Evolutionary conservation across 1,284 basidiomycete species (phyloP).

Genomic region (Trametes versicolor): DNA sequence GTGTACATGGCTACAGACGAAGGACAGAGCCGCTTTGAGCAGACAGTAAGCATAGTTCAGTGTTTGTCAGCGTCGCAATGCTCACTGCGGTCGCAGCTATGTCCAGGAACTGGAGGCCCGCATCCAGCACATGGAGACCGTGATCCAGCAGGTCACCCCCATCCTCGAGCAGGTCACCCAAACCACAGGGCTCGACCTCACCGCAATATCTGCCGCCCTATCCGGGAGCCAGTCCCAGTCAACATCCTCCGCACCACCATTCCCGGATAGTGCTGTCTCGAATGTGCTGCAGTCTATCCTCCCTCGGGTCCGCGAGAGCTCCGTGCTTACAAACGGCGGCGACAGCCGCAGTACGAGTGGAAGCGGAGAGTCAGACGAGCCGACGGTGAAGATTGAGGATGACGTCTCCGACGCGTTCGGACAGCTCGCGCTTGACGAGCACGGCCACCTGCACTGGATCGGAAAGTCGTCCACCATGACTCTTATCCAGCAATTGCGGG

Average conservation of each 20-base stretch:
- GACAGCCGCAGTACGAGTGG: constrained; percentile 48
- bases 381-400: constrained; percentile 61
- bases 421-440: constrained; percentile 87
- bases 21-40: constrained; percentile 85
- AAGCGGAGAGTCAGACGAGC: constrained; percentile 31
- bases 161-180: constrained; percentile 75
- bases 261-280: constrained; percentile 8
- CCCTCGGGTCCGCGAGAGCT: constrained; percentile 39
- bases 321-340: constrained; percentile 43
- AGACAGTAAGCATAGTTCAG: constrained; percentile 80
- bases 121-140: constrained; percentile 83
- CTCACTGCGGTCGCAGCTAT: no score
- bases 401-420: constrained; percentile 85
- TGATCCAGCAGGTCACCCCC: constrained; percentile 81
- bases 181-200: constrained; percentile 49
- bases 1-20: constrained; percentile 88
- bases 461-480: constrained; percentile 92
- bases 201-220: constrained; percentile 42
- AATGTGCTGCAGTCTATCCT: constrained; percentile 42
- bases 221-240: constrained; percentile 36
- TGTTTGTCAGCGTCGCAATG: no score
- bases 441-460: constrained; percentile 92
- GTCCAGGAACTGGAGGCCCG: constrained; percentile 88
- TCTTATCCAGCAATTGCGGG: constrained; percentile 87
- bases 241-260: constrained; percentile 34